Evolutionary conservation across 768 basidiomycete genomes (phyloP), one percentile per base, ranked within the genome.

Genomic region (Pulveroboletus sp.): DNA sequence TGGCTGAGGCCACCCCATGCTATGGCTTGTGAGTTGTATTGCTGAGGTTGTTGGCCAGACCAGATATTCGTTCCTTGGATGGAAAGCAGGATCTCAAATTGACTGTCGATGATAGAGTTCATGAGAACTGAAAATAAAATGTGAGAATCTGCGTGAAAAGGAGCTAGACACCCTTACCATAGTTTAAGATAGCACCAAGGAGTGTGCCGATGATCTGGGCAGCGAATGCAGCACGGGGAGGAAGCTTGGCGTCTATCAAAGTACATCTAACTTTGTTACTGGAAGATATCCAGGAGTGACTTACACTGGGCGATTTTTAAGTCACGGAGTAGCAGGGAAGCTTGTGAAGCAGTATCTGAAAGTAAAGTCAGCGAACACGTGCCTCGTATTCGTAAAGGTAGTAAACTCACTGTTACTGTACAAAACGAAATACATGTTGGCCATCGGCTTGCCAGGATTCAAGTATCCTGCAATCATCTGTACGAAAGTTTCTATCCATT

Each of bases 161-260:
- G 13, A 7, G 12, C 11, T 9, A 20, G 6, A 14, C 7, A 17
- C 24, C 41, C 70, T 35, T 39, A 76, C 77, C 51, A 45, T 73
- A 79, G 57, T 75, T 77, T 41, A 78, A 57, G 41, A 76, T 56
- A 29, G 73, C 67, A 6, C 77, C 82, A 33, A 85, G 67, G 33
- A 85, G 63, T 9, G 81, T 78, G 2, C 84, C 82, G 39, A 75
- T 45, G 32, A 70, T 74, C 58, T 84, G 82, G 11, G 80, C 79
- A 12, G 74, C 70, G 64, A 85, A 85, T 2, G 83, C 78, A 25
- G 76, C 76, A 11, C 83, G 79, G 36, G 84, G 84, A 35, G 83
- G 81, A 25, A 85, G 73, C 65, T 85, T 84, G 20, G 75, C 50
- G 45, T 68, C 67, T 66, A 23, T 32, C 1, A 25, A 20, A 4